Conservation (phyloP, 106 monocot genomes). For the Triglochin maritima region DNA sequence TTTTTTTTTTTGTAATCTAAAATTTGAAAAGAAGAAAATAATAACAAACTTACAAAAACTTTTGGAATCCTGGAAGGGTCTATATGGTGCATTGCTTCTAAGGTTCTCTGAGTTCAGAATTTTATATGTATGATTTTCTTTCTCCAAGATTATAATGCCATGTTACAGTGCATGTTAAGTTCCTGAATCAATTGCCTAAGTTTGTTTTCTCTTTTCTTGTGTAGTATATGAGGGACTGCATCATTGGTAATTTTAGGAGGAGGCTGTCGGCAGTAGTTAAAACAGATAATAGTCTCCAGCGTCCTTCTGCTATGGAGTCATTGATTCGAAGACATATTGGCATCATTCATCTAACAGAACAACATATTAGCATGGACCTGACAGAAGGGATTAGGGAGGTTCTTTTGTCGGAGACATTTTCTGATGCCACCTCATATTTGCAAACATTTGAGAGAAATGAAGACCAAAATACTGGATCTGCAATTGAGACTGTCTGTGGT, state of each 20-base stretch:
- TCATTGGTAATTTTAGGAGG: slow-evolving; percentile 79
- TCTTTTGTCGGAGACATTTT: slow-evolving; percentile 48
- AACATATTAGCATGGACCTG: slow-evolving; percentile 97
- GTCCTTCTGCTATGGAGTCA: slow-evolving; percentile 77
- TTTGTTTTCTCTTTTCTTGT: background rate
- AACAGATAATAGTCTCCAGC: slow-evolving; percentile 69
- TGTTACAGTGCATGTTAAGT: too few relatives aligned
- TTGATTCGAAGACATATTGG: slow-evolving; percentile 62
- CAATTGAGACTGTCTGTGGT: slow-evolving; percentile 48
- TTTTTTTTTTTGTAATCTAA: too few relatives aligned
- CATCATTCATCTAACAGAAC: slow-evolving; percentile 82
- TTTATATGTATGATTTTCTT: too few relatives aligned
- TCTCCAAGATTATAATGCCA: too few relatives aligned
- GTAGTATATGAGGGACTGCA: slow-evolving; percentile 99
- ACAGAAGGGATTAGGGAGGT: slow-evolving; percentile 77
- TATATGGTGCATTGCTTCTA: too few relatives aligned
- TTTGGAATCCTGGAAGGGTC: too few relatives aligned
- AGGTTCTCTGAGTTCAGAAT: too few relatives aligned
- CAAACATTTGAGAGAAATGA: slow-evolving; percentile 45
- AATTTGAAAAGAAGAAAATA: too few relatives aligned
- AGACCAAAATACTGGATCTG: slow-evolving; percentile 43
- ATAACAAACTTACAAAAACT: too few relatives aligned
- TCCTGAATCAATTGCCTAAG: too few relatives aligned
- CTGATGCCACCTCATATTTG: slow-evolving; percentile 43
- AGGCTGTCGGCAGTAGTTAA: slow-evolving; percentile 54